phyloP scores from a whole-genome alignment of 352 stramenopile species.

The Globisporangium parvum region DNA sequence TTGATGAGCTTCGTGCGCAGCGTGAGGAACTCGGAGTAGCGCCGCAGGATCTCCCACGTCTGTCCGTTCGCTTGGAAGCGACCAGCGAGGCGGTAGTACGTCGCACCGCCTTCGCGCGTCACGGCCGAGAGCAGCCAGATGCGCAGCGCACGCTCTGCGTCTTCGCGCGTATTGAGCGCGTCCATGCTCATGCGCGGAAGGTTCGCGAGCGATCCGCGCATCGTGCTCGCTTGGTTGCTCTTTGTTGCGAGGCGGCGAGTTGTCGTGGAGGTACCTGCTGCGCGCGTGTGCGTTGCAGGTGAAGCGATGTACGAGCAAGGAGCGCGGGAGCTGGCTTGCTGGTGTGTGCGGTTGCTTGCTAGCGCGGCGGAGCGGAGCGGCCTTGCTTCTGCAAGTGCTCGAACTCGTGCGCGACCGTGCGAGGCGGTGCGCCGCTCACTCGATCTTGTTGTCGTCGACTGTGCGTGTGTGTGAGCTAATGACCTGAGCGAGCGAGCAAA shows the following conservation, averaged over 20 bases:
- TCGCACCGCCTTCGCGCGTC: conserved; percentile 38
- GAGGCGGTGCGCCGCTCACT: too few species aligned
- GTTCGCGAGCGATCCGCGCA: conserved; percentile 29
- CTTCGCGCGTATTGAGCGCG: conserved; percentile 38
- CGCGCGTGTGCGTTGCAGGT: conserved; percentile 5
- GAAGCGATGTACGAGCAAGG: background rate
- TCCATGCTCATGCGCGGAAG: conserved; percentile 47
- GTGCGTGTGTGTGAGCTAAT: background rate
- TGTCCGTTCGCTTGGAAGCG: conserved; percentile 57
- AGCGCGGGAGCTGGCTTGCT: background rate
- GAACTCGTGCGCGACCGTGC: too few species aligned
- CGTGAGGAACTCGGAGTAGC: conserved; percentile 82
- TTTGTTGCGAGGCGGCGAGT: too few species aligned
- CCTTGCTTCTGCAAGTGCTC: background rate
- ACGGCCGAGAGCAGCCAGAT: conserved; percentile 64
- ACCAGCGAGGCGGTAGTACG: conserved; percentile 64
- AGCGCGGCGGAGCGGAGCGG: too few species aligned
- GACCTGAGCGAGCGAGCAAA: background rate
- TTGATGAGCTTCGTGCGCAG: conserved; percentile 73
- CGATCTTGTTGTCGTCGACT: background rate
- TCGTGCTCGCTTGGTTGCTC: conserved; percentile 8
- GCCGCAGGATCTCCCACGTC: conserved; percentile 76
- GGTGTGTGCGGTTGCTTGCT: background rate
- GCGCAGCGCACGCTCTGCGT: conserved; percentile 40
- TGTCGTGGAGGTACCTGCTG: conserved; percentile 1